Base-by-base conservation (phyloP, 2,329 filamentous ascomycete genomes). In the Ophidiomyces ophidiicola region DNA sequence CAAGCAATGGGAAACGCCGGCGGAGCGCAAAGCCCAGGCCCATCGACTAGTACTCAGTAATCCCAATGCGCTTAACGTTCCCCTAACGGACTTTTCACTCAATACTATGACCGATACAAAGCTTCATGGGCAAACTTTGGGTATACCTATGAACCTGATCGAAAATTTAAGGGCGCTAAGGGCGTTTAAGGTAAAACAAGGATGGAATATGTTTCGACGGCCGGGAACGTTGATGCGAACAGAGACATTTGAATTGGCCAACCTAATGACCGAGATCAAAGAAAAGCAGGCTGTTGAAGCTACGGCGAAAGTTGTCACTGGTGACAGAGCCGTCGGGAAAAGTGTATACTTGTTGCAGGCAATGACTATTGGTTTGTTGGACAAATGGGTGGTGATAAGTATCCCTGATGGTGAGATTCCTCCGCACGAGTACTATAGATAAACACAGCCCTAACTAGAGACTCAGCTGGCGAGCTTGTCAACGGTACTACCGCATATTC, bases 31-130 rank as follows among this genome's bases (percentile, higher is more conserved):
- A 64, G 82, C 83, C 19, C 69, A 83, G 56, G 78, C 86, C 48
- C 94, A 92, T 68, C 78, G 83, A 50, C 83, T 98, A 53, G 78
- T 92, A 44, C 76, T 98, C 44, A 88, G 81, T 68, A 98, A 96
- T 65, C 82, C 83, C 60, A 96, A 94, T 63, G 90, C 90, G 35
- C 67, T 94, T 25, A 75, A 80, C 44, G 80, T 96, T 5, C 56
- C 68, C 17, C 68, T 93, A 49, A 63, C 70, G 44, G 71, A 79
- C 34, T 55, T 93, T 39, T 69, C 62, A 8, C 56, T 62, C 6
- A 65, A 71, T 46, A 72, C 69, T 30, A 64, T 80, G 61, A 59
- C 70, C 12, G 64, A 71, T 39, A 60, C 64, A 20, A 66, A 68
- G 23, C 71, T 73, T 36, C 63, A 71, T 6, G 84, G 82, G 24